phyloP scores from a whole-genome alignment of 2,329 filamentous ascomycete genomes.

The Fusarium sterilihyphosum region DNA sequence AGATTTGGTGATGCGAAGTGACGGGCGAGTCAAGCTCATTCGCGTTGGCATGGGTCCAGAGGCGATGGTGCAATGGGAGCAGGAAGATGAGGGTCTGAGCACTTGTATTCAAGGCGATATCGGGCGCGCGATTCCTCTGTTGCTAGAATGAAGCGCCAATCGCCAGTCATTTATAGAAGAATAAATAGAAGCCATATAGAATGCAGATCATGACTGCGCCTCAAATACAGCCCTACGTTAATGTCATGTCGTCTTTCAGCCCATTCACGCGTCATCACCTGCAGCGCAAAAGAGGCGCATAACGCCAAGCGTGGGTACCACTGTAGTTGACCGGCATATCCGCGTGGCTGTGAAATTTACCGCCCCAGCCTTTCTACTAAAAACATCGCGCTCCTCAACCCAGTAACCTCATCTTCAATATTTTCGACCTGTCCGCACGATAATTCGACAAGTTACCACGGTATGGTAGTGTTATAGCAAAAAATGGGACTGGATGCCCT shows the following conservation, averaged over 20 bases:
- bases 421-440: background rate
- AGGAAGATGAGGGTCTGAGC: conserved; percentile 31
- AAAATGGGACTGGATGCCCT: conserved; percentile 36
- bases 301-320: conserved; percentile 18
- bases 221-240: background rate
- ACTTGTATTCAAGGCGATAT: conserved; percentile 37
- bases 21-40: conserved; percentile 29
- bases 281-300: conserved; percentile 18
- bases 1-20: conserved; percentile 18
- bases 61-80: conserved; percentile 32
- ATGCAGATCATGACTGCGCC: background rate
- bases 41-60: conserved; percentile 33
- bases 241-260: background rate
- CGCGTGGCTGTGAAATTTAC: conserved; percentile 28
- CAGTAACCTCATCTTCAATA: background rate
- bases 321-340: conserved; percentile 6
- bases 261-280: conserved; percentile 15
- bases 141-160: background rate
- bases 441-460: background rate
- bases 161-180: background rate
- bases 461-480: conserved; percentile 11
- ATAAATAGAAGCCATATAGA: background rate
- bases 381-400: background rate
- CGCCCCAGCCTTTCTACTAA: conserved; percentile 8
- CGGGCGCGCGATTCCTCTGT: background rate